Conservation (phyloP, 768 basidiomycete species). For the Serendipita sp. region DNA sequence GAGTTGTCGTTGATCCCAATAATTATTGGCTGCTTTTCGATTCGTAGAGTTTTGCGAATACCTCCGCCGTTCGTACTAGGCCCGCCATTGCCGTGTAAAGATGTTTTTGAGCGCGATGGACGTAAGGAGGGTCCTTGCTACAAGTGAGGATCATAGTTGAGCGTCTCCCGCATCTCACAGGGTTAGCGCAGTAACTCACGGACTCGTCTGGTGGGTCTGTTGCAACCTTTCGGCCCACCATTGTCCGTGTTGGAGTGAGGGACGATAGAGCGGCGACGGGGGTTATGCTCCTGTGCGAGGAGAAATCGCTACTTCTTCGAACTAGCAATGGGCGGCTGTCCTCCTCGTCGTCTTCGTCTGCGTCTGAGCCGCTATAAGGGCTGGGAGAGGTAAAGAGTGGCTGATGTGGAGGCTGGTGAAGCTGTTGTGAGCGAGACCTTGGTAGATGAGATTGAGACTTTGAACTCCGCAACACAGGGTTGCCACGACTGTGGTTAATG, state of each 20-base stretch:
- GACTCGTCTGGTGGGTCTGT: neutral
- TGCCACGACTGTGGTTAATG: too few relatives aligned
- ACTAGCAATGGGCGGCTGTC: neutral
- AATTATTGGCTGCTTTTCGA: neutral
- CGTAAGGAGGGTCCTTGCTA: neutral
- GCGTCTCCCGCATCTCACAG: neutral
- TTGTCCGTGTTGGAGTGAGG: neutral
- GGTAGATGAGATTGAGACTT: neutral
- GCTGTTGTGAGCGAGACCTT: neutral
- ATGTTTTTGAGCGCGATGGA: neutral
- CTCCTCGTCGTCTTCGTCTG: neutral
- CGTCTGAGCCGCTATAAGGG: constrained; percentile 3
- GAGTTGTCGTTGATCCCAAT: neutral
- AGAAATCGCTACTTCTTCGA: neutral
- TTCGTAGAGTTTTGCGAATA: neutral
- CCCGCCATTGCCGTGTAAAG: neutral
- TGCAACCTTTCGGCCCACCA: neutral
- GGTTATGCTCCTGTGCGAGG: neutral
- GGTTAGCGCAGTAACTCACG: neutral
- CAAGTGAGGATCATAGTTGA: neutral
- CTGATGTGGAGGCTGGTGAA: neutral
- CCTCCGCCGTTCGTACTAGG: neutral
- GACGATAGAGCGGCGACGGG: neutral
- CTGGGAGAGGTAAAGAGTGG: neutral
- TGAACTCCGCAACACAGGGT: neutral